These are phyloP conservation scores for Amanita rimosa DNA, from an alignment of 768 basidiomycete species.

Conservation along the genomic window DNA sequence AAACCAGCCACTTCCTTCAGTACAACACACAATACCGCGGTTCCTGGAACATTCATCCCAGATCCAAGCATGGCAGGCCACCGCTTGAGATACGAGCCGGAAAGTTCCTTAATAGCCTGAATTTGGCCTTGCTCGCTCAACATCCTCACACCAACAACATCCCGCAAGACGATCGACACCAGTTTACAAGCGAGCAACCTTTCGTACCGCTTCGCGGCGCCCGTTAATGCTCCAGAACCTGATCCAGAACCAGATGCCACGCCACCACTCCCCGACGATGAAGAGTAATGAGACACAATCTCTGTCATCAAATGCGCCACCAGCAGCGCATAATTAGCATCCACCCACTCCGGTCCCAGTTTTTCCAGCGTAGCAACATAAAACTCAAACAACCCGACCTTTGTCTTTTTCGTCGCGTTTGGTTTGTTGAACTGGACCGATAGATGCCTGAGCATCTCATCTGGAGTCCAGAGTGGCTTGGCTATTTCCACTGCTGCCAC, in stretches of 20 bases:
- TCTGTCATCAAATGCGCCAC: constrained; percentile 71
- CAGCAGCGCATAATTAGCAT: constrained; percentile 73
- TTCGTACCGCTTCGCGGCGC: constrained; percentile 55
- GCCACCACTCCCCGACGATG: background rate
- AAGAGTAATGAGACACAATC: constrained; percentile 41
- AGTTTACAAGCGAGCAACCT: constrained; percentile 58
- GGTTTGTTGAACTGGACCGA: constrained; percentile 75
- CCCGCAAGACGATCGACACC: constrained; percentile 69
- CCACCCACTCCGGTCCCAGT: constrained; percentile 71
- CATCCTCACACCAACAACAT: constrained; percentile 82
- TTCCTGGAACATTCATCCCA: constrained; percentile 39
- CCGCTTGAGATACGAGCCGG: constrained; percentile 70
- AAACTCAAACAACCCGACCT: constrained; percentile 83
- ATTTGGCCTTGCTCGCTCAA: constrained; percentile 93
- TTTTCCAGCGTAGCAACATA: constrained; percentile 68
- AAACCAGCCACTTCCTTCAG: constrained; percentile 80
- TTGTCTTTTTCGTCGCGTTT: constrained; percentile 51
- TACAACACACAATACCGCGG: constrained; percentile 59
- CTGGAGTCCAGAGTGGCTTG: constrained; percentile 59
- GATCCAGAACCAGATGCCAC: background rate
- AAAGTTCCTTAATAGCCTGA: constrained; percentile 77
- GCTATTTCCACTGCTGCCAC: constrained; percentile 37
- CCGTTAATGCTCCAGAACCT: constrained; percentile 21
- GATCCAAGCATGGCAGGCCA: constrained; percentile 93
- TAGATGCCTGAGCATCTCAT: constrained; percentile 76